Percentiles rank a stretch among this genome's conserved stretches.
These are phyloP conservation scores for Leccinum sublutescens DNA, from an alignment of 768 basidiomycete genomes.

Conservation along the genomic window DNA sequence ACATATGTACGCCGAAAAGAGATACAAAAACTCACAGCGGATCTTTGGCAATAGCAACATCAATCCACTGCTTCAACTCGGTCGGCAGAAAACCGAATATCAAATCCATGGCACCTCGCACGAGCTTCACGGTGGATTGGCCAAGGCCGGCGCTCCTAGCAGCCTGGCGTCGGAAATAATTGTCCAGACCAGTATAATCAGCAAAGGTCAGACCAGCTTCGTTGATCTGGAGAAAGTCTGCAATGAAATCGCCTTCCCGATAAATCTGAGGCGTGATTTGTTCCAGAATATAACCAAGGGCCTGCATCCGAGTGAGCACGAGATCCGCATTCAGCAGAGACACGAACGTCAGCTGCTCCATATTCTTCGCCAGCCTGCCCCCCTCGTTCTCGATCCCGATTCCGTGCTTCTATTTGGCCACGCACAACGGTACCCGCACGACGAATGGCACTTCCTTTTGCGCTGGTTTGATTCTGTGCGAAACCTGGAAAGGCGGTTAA, in stretches of 20 bases:
- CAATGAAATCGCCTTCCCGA: conserved; percentile 83
- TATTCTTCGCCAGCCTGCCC: conserved; percentile 57
- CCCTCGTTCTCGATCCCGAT: conserved; percentile 48
- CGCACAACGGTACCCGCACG: conserved; percentile 86
- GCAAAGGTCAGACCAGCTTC: conserved; percentile 89
- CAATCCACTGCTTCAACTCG: conserved; percentile 85
- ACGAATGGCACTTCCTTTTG: conserved; percentile 62
- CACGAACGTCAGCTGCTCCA: conserved; percentile 66
- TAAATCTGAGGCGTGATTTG: conserved; percentile 76
- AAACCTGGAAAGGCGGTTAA: conserved; percentile 42
- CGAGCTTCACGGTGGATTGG: conserved; percentile 69
- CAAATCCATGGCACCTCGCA: conserved; percentile 88
- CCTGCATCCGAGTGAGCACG: conserved; percentile 42
- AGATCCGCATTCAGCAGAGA: neutral
- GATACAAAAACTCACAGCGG: conserved; percentile 48
- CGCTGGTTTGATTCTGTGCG: conserved; percentile 26
- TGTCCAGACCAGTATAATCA: conserved; percentile 92
- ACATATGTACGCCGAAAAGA: neutral
- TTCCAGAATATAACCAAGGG: conserved; percentile 69
- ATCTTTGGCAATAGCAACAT: conserved; percentile 73
- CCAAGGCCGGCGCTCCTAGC: conserved; percentile 65
- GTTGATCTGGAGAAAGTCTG: conserved; percentile 90
- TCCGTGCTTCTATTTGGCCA: conserved; percentile 59
- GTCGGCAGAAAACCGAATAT: conserved; percentile 91
- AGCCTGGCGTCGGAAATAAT: conserved; percentile 93